Evolutionary conservation across 2,329 filamentous ascomycete genomes (phyloP).

Genomic region (Microcyclospora tardicrescens): DNA sequence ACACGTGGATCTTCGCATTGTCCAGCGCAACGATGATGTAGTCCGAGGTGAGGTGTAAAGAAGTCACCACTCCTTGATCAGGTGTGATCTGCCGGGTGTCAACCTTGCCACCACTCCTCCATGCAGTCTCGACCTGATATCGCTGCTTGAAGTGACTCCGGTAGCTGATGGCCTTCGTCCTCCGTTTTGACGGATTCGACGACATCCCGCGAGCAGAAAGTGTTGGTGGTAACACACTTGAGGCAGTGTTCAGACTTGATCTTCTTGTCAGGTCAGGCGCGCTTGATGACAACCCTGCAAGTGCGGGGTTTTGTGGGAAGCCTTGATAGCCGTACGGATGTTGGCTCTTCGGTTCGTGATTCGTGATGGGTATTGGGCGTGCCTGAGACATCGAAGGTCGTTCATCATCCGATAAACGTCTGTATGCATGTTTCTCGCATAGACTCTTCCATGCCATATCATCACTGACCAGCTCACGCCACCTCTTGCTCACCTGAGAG

Average conservation of each 20-base stretch:
- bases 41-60: constrained; percentile 81
- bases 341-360: constrained; percentile 9
- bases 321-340: constrained; percentile 17
- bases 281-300: constrained; percentile 31
- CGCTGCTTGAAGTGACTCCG: constrained; percentile 96
- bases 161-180: constrained; percentile 64
- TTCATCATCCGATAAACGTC: constrained; percentile 37
- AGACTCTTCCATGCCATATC: constrained; percentile 98
- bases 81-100: constrained; percentile 82
- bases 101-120: constrained; percentile 80
- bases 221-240: constrained; percentile 13
- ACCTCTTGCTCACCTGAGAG: constrained; percentile 89
- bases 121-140: constrained; percentile 93
- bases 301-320: constrained; percentile 16
- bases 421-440: constrained; percentile 90
- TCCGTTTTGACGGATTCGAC: constrained; percentile 29
- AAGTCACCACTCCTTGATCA: constrained; percentile 93
- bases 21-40: constrained; percentile 97
- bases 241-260: constrained; percentile 11
- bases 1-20: constrained; percentile 97
- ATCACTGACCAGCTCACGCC: constrained; percentile 85
- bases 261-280: constrained; percentile 32
- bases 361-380: constrained; percentile 10
- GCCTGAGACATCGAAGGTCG: constrained; percentile 7
- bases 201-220: constrained; percentile 18